A percentile compares a stretch with the other conserved stretches of the same genome.
These are phyloP conservation scores for Boeremia exigua DNA, from an alignment of 2,329 filamentous ascomycete genomes.

Conservation along the genomic window DNA sequence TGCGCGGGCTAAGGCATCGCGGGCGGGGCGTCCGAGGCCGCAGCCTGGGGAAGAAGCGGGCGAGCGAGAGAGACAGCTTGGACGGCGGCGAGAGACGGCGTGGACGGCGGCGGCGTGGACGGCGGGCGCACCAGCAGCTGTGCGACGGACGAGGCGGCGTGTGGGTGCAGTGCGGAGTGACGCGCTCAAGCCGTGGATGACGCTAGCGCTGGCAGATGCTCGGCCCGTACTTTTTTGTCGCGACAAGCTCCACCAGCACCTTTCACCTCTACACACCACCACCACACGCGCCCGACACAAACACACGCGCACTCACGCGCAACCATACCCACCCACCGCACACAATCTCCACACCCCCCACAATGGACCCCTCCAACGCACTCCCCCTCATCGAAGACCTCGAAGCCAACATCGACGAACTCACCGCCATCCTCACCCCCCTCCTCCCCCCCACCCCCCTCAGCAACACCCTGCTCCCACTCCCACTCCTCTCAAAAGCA, in stretches of 20 bases:
- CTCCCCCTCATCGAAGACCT: constrained; percentile 75
- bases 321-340: not conserved
- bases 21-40: constrained; percentile 53
- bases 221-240: constrained; percentile 32
- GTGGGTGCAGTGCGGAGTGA: not conserved
- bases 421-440: constrained; percentile 77
- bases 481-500: constrained; percentile 92
- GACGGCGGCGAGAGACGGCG: constrained; percentile 50
- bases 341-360: not conserved
- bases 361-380: constrained; percentile 61
- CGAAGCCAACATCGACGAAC: constrained; percentile 77
- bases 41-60: constrained; percentile 52
- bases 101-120: constrained; percentile 29
- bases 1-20: constrained; percentile 51
- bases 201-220: constrained; percentile 13
- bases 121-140: not conserved
- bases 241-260: not conserved
- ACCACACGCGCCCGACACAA: not conserved
- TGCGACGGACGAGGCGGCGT: not conserved
- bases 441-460: constrained; percentile 69
- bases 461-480: constrained; percentile 72
- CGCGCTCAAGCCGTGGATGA: constrained; percentile 2
- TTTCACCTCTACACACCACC: not conserved
- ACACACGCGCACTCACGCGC: not conserved
- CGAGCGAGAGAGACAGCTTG: constrained; percentile 53